Base-by-base conservation (phyloP, 345 rosid genomes). In the Pistacia integerrima region DNA sequence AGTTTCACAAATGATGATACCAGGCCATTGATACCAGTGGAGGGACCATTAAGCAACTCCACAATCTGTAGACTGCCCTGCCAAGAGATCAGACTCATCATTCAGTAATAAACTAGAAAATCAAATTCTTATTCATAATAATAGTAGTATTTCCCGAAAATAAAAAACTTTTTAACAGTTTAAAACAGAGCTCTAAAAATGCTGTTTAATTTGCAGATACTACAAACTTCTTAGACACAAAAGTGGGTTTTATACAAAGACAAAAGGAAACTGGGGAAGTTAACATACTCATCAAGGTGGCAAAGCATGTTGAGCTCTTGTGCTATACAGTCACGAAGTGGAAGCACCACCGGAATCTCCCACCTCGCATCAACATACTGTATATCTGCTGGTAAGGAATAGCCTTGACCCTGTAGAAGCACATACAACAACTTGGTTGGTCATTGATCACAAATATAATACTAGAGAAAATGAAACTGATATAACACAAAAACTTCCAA, bases 361-460 rank as follows among this genome's bases (percentile, higher is more conserved):
- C 97, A 88, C 81, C 99, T 88, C 10, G 93, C 88, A 85, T 96
- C 99, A 66, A 91, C 94, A 67, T 90, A 87, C 74, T 96, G 97
- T 75, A 96, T 89, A 83, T 96, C 98, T 64, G 98, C 98, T n/a
- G 98, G 83, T 71, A 96, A 87, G 72, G 99, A 93, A 84, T 92
- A 93, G 64, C 97, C 99, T 77, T 85, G 88, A 64, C 99, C 99
- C 98, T 96, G 89, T 79, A 67, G 63, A 82, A 68, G 46, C 11
- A 80, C 69, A 71, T 25, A 65, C 20, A 33, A 41, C 1, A 52
- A 69, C 17, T 46, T 58, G 57, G 20, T 25, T 6, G 28, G 33
- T 70, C 8, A 48, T 69, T 57, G 11, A 64, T 35, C 35, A 25
- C 20, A 54, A 35, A 46, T 36, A 55, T 8, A 3, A 74, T 1